These are phyloP conservation scores for Yamadazyma insecticola DNA, from an alignment of 805 yeast genomes.

Conservation along the genomic window DNA sequence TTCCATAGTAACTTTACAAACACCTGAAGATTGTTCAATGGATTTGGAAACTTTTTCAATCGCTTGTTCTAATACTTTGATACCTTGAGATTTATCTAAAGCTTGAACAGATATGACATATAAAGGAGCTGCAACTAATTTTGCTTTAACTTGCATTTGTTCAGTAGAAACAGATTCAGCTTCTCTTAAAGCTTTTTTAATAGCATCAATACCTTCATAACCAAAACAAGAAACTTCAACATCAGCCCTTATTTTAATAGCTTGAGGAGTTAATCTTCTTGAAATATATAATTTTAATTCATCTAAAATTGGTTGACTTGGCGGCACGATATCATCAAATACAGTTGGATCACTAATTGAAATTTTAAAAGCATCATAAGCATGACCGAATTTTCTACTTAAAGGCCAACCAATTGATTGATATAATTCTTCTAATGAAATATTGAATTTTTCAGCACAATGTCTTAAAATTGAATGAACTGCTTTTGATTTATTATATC, in stretches of 20 bases:
- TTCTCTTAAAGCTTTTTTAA: constrained; percentile 78
- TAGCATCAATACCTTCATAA: constrained; percentile 97
- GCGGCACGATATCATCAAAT: constrained; percentile 73
- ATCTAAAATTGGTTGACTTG: constrained; percentile 68
- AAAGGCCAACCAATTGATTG: constrained; percentile 95
- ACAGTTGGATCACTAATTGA: constrained; percentile 89
- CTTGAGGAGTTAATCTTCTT: constrained; percentile 95
- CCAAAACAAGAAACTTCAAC: constrained; percentile 95
- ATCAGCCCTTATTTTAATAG: constrained; percentile 97
- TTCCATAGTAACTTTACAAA: constrained; percentile 90
- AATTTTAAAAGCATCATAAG: constrained; percentile 94
- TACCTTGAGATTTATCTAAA: constrained; percentile 85
- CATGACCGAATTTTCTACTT: constrained; percentile 92
- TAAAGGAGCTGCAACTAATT: constrained; percentile 95
- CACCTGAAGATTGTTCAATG: constrained; percentile 75
- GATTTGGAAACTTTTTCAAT: constrained; percentile 69
- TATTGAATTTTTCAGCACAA: constrained; percentile 93
- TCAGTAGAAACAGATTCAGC: constrained; percentile 86
- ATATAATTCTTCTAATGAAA: constrained; percentile 81
- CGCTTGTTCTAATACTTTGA: constrained; percentile 72
- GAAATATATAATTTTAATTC: constrained; percentile 86
- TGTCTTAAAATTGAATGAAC: constrained; percentile 98
- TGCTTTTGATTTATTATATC: constrained; percentile 93
- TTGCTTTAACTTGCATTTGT: constrained; percentile 83
- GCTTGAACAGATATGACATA: constrained; percentile 92